Conservation (phyloP, 176 grass and related monocot genomes). For the Oryza coarctata region DNA sequence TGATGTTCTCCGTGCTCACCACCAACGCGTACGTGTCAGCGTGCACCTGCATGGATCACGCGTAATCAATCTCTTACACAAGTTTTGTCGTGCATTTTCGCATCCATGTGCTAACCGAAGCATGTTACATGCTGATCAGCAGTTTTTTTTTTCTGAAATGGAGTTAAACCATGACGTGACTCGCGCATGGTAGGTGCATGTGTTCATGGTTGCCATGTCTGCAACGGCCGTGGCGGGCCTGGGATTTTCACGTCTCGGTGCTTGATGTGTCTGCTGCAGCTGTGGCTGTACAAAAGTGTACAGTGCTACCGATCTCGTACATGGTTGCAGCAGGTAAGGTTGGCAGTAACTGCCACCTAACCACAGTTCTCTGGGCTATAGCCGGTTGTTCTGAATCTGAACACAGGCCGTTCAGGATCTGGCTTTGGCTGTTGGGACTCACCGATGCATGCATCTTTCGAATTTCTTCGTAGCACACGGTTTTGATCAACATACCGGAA, state of each 20-base stretch:
- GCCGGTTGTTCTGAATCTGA: not conserved
- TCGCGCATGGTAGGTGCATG: not conserved
- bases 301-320: not conserved
- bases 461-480: not conserved
- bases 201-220: not conserved
- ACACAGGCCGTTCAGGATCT: too few species aligned
- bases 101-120: too few species aligned
- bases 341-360: constrained; percentile 11
- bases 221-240: not conserved
- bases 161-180: too few species aligned
- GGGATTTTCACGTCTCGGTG: not conserved
- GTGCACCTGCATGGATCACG: constrained; percentile 44
- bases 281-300: not conserved
- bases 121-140: too few species aligned
- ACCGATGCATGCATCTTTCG: too few species aligned
- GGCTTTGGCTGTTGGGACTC: not conserved
- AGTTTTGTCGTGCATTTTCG: too few species aligned
- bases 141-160: too few species aligned
- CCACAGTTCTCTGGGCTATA: constrained; percentile 8
- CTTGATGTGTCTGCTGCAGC: not conserved
- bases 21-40: constrained; percentile 55
- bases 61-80: too few species aligned
- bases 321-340: not conserved
- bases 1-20: constrained; percentile 71
- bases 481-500: not conserved